Evolutionary conservation across 1,284 basidiomycete genomes (phyloP).

Genomic region (Neonothopanus nambi): DNA sequence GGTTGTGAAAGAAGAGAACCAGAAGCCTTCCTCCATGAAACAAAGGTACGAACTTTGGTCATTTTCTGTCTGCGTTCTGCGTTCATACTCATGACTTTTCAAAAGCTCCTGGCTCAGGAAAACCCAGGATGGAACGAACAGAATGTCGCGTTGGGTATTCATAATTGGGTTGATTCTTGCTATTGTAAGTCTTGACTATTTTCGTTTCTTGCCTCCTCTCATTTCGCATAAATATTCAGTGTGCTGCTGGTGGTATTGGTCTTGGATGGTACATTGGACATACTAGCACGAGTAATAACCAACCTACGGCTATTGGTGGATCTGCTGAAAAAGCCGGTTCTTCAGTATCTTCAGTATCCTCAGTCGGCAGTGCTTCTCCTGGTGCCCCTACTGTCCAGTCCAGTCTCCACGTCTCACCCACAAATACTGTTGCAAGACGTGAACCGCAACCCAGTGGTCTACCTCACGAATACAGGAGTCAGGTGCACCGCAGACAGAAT

Average conservation of each 20-base stretch:
- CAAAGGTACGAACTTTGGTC: conserved; percentile 42
- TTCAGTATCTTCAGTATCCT: conserved; percentile 20
- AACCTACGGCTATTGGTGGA: conserved; percentile 67
- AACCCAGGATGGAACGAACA: conserved; percentile 50
- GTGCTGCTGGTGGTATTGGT: conserved; percentile 52
- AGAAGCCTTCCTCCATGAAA: conserved; percentile 42
- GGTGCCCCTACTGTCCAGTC: conserved; percentile 2
- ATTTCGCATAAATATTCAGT: conserved; percentile 29
- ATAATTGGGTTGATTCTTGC: conserved; percentile 60
- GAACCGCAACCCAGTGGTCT: conserved; percentile 9
- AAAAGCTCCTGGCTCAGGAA: conserved; percentile 66
- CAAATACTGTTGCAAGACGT: conserved; percentile 43
- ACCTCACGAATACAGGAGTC: neutral
- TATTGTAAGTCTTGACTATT: conserved; percentile 38
- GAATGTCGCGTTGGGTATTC: conserved; percentile 70
- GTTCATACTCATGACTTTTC: conserved; percentile 14
- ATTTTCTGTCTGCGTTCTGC: conserved; percentile 5
- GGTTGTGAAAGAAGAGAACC: conserved; percentile 67
- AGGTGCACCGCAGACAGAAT: neutral
- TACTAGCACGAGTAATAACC: conserved; percentile 44
- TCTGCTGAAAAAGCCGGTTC: conserved; percentile 47
- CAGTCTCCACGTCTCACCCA: conserved; percentile 35
- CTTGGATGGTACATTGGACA: conserved; percentile 62
- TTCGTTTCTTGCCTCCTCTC: neutral
- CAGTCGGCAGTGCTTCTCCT: conserved; percentile 18